Base-by-base conservation (phyloP, 2,329 filamentous ascomycete species). In the Diaporthe ampelina region DNA sequence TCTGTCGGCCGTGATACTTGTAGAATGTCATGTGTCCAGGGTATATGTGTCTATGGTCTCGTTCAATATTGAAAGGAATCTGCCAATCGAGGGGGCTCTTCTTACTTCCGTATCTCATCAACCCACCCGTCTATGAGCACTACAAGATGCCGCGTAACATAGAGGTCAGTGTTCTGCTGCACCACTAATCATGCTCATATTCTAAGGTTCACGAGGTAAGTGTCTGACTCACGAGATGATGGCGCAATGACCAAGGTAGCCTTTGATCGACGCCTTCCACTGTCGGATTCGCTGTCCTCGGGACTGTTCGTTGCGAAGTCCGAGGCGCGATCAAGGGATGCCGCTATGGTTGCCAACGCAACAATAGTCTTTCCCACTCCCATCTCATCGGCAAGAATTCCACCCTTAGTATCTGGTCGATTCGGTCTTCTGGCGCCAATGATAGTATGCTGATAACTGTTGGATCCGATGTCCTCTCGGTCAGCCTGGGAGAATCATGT, bases 301-400 rank as follows among this genome's bases (percentile, higher is more conserved):
- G 59, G 17, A 24, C 59, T 29, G 24, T 24, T 63, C 40, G 17
- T 48, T 32, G 1, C 24, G 11, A 63, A 63, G 9, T 32, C 40
- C 17, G 19, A 63, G 10, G 59, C 59, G 1, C 40, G 59, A 6
- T 48, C 40, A 63, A 63, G 59, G 1, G 59, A 48, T 32, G 59
- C 59, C 17, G 59, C 59, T 3, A 63, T 82, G 4, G 86, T 78
- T 26, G 90, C 83, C 0, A 90, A 79, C 0, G 88, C 85, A 13
- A 91, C 82, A 0, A 88, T 85, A 2, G 87, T 87, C 77, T 91
- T 91, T 0, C 90, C 90, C 82, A 91, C 85, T 0, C 90, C 90
- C 89, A 91, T 91, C 74, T 91, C 89, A 77, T 91, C 89, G 0
- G 89, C 89, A 2, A 91, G 77, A n/a, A 91, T 87, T 0, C 88